These are phyloP conservation scores for Eragrostis curvula DNA, from an alignment of 176 grass and related monocot genomes.

Conservation along the genomic window DNA sequence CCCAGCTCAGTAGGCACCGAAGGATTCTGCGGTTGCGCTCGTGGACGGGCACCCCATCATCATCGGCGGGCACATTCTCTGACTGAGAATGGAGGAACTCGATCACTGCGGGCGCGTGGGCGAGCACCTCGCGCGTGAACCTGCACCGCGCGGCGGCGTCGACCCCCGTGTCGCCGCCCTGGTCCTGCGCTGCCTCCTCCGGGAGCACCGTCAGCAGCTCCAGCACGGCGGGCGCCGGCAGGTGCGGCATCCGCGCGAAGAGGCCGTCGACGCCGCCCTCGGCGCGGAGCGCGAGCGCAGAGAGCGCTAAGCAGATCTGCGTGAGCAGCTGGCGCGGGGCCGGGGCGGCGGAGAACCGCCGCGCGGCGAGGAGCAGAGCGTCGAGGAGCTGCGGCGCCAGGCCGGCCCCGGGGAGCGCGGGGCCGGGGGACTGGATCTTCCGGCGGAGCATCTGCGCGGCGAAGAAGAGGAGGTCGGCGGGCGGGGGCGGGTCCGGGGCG, in stretches of 20 bases:
- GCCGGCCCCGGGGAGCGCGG: background rate
- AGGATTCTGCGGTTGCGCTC: conserved; percentile 74
- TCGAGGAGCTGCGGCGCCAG: conserved; percentile 45
- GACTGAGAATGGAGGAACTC: conserved; percentile 77
- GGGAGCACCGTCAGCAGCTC: conserved; percentile 92
- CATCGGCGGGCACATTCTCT: conserved; percentile 42
- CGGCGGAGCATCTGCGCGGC: conserved; percentile 69
- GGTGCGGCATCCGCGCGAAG: conserved; percentile 68
- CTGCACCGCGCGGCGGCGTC: conserved; percentile 57
- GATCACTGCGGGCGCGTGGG: conserved; percentile 69
- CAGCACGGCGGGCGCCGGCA: conserved; percentile 60
- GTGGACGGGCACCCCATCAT: conserved; percentile 55
- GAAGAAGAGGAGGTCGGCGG: conserved; percentile 51
- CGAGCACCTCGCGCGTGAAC: conserved; percentile 85
- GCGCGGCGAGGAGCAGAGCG: conserved; percentile 70
- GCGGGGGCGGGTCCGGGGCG: conserved; percentile 50
- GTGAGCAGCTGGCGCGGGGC: conserved; percentile 73
- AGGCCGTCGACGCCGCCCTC: conserved; percentile 73
- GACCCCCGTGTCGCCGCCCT: conserved; percentile 57
- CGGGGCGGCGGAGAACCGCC: conserved; percentile 66
- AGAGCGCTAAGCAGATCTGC: conserved; percentile 88
- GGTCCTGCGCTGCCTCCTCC: conserved; percentile 82
- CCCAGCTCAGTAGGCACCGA: conserved; percentile 88
- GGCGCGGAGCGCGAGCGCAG: conserved; percentile 64
- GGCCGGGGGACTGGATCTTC: conserved; percentile 51